These are phyloP conservation scores for Kodamaea neixiangensis DNA, from an alignment of 805 yeast genomes.

Conservation along the genomic window DNA sequence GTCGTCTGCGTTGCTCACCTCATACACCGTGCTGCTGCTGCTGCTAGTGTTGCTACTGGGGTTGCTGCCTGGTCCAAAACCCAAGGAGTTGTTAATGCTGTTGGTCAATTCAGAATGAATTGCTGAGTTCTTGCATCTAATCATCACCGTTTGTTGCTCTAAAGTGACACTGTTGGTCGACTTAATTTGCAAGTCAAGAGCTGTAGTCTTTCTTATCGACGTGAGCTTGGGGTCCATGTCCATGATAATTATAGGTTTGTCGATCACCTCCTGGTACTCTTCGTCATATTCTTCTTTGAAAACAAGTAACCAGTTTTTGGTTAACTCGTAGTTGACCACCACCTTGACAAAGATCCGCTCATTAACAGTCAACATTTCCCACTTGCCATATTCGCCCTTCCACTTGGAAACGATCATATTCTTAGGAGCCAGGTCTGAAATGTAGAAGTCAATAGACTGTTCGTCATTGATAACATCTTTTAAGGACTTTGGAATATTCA, in stretches of 20 bases:
- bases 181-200: slow-evolving; percentile 40
- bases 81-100: slow-evolving; percentile 31
- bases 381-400: slow-evolving; percentile 43
- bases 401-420: slow-evolving; percentile 43
- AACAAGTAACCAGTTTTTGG: slow-evolving; percentile 39
- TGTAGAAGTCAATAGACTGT: slow-evolving; percentile 37
- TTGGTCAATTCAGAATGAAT: slow-evolving; percentile 26
- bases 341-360: slow-evolving; percentile 40
- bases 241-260: slow-evolving; percentile 38
- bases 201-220: slow-evolving; percentile 34
- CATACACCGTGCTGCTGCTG: slow-evolving; percentile 23
- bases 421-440: slow-evolving; percentile 35
- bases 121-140: slow-evolving; percentile 34
- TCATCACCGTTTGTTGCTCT: slow-evolving; percentile 30
- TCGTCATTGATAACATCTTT: slow-evolving; percentile 42
- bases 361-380: slow-evolving; percentile 45
- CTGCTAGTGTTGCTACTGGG: neutral
- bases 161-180: slow-evolving; percentile 33
- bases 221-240: slow-evolving; percentile 26
- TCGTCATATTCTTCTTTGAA: slow-evolving; percentile 42
- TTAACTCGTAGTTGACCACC: slow-evolving; percentile 37
- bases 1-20: slow-evolving; percentile 1
- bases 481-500: slow-evolving; percentile 37
- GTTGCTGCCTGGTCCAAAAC: slow-evolving; percentile 18
- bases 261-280: slow-evolving; percentile 30